A percentile compares a stretch with the other conserved stretches of the same genome.
Evolutionary conservation across 208 protist species (phyloP).

Genomic region (Herpetomonas samuelpessoai): DNA sequence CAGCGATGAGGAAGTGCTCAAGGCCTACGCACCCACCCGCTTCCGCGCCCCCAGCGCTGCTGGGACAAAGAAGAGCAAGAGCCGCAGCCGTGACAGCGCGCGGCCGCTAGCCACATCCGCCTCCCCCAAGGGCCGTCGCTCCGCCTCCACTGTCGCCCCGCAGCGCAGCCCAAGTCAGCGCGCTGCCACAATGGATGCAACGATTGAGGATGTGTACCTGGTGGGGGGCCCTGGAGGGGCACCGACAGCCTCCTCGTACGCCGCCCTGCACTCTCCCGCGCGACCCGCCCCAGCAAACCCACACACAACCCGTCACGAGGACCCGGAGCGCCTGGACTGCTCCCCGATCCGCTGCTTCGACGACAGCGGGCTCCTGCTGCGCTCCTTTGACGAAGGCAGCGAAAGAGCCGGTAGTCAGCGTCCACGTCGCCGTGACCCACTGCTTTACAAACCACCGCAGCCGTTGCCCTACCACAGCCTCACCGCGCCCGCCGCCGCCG

Average conservation of each 20-base stretch:
- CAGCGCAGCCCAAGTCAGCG: background rate
- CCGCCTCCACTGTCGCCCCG: background rate
- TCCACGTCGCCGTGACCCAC: background rate
- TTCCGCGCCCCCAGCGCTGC: background rate
- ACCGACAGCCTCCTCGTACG: slow-evolving; percentile 6
- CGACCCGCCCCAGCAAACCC: slow-evolving; percentile 3
- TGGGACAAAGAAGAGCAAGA: slow-evolving; percentile 4
- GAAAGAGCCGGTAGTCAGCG: background rate
- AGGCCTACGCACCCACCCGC: slow-evolving; percentile 24
- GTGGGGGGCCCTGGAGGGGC: slow-evolving; percentile 1
- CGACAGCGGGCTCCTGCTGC: background rate
- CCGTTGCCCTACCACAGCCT: background rate
- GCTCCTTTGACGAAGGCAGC: slow-evolving; percentile 13
- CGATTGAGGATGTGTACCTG: slow-evolving; percentile 29
- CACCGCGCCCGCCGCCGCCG: background rate
- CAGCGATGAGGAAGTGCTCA: slow-evolving; percentile 14
- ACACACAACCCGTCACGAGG: background rate
- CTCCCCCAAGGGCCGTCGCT: slow-evolving; percentile 1
- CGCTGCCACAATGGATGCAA: slow-evolving; percentile 11
- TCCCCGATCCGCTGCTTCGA: slow-evolving; percentile 23
- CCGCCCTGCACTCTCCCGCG: slow-evolving; percentile 8
- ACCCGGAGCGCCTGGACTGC: slow-evolving; percentile 21
- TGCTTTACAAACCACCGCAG: background rate
- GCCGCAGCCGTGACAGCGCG: background rate
- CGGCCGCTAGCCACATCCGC: slow-evolving; percentile 2